Evolutionary conservation across 163 green algal genomes (phyloP), one percentile per base, ranked within the genome.

Genomic region (Chlamydomonas reinhardtii): DNA sequence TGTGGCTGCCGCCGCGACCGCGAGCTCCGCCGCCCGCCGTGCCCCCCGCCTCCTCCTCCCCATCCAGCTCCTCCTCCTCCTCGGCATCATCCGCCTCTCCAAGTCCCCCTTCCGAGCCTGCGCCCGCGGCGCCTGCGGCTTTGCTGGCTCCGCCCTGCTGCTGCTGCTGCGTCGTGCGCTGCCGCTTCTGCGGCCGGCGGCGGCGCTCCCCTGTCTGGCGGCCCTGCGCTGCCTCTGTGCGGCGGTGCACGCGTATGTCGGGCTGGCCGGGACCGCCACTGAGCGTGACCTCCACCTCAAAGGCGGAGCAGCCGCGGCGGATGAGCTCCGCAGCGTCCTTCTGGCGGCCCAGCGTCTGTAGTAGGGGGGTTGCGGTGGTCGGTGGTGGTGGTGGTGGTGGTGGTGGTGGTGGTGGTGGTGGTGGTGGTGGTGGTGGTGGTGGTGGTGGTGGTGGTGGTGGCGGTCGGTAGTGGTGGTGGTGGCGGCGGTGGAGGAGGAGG

Each of bases 261-360:
- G 25, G 82, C 37, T 35, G 24, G 37, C 56, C 35, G 69, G 83
- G 52, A 17, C 84, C 74, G 16, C 90, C 91, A 43, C 81, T 89
- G 14, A 99, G 88, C 3, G 91, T 96, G 65, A 98, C 94, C 78
- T 96, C 86, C n/a, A 94, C 90, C 59, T 81, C 94, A 31, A 90
- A 96, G n/a, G 82, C 66, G 27, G 88, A 34, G 56, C 91, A 72
- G 31, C 96, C 97, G 2, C 94, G 90, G 25, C 94, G 90, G 72
- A 99, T 93, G 84, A 96, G 99, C 15, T 97, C 94, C 3, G 84
- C 87, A 0, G 97, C 48, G 31, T 95, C 92, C 31, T 95, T 94
- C 14, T 95, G 96, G 15, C 97, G 91, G 2, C 93, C 96, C 37
- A 99, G 92, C 29, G 98, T 76, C 90, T 98, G 91, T 20, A 48